phyloP scores from a whole-genome alignment of 169 alveolate species.

The Eimeria necatrix region DNA sequence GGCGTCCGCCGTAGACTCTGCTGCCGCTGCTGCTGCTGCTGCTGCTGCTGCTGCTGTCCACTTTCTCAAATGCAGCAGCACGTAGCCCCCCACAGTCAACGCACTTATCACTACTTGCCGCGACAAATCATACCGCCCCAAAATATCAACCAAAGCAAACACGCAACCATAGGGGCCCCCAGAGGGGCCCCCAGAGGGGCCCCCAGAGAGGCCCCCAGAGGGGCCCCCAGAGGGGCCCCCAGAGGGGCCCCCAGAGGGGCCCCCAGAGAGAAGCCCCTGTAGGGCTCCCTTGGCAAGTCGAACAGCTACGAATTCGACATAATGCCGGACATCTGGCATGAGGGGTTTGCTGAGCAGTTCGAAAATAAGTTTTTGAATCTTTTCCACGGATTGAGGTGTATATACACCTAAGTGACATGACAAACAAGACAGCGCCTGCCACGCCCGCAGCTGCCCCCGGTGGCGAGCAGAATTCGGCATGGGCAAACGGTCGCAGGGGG shows the following conservation, averaged over 20 bases:
- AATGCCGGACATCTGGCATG: slow-evolving; percentile 69
- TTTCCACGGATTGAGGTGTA: background rate
- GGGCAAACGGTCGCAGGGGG: background rate
- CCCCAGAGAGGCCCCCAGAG: no score
- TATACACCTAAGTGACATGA: background rate
- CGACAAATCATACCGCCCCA: slow-evolving; percentile 1
- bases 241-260: no score
- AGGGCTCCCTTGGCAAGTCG: slow-evolving; percentile 5
- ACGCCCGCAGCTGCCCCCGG: slow-evolving; percentile 41
- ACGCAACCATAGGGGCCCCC: background rate
- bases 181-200: no score
- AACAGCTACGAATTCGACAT: slow-evolving; percentile 62
- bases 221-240: no score
- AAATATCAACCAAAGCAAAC: background rate
- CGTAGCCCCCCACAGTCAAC: slow-evolving; percentile 37
- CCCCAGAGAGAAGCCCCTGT: background rate
- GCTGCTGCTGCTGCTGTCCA: slow-evolving; percentile 1
- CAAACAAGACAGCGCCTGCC: slow-evolving; percentile 74
- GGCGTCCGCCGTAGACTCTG: background rate
- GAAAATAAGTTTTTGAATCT: background rate
- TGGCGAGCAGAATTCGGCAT: slow-evolving; percentile 76
- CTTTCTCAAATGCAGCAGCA: background rate
- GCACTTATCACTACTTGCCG: slow-evolving; percentile 52
- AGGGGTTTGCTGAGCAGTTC: background rate
- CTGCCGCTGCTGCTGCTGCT: background rate